Base-by-base conservation (phyloP, 345 rosid genomes). In the Viola odorata region DNA sequence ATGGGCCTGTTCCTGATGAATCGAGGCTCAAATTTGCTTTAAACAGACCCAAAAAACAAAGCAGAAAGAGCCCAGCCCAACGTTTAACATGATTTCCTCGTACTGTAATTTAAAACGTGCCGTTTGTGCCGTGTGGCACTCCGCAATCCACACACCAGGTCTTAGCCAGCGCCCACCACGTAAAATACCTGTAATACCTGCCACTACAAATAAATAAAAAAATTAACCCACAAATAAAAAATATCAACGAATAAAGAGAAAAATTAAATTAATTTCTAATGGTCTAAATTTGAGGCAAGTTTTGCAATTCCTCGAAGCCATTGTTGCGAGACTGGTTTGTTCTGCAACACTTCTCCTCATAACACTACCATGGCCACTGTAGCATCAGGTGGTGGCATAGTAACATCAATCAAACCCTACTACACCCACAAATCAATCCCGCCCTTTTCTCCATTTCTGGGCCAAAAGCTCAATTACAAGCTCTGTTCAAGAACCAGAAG, bases 381-480 rank as follows among this genome's bases (percentile, higher is more conserved):
- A 50, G 78, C 96, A 16, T 63, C 88, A 51, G 84, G 85, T 57
- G 81, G 88, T 61, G 70, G 57, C 41, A 54, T 77, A 41, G 53
- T 67, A 37, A 2, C 32, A 23, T 59, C 78, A 13, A 72, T 82
- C 75, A 76, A 72, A 69, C 77, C 73, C 64, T 69, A 63, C 64
- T 69, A 63, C 17, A 49, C 38, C 37, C 71, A 47, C 7, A 63
- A 67, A 47, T 58, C 57, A 45, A 73, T 49, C 9, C 67, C 62
- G 58, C 58, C 69, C 7, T 73, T 79, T 6, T 76, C 83, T 45
- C 78, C 81, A 15, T 94, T 94, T 62, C 81, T 83, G 23, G 97
- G 95, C 13, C 84, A 80, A 60, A 87, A 77, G 69, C 74, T 83
- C 14, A 70, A 72, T n/a, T 70, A 41, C 13, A 76, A 66, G 50